These are phyloP conservation scores for Phytophthora europaea DNA, from an alignment of 352 stramenopile genomes.

Conservation along the genomic window DNA sequence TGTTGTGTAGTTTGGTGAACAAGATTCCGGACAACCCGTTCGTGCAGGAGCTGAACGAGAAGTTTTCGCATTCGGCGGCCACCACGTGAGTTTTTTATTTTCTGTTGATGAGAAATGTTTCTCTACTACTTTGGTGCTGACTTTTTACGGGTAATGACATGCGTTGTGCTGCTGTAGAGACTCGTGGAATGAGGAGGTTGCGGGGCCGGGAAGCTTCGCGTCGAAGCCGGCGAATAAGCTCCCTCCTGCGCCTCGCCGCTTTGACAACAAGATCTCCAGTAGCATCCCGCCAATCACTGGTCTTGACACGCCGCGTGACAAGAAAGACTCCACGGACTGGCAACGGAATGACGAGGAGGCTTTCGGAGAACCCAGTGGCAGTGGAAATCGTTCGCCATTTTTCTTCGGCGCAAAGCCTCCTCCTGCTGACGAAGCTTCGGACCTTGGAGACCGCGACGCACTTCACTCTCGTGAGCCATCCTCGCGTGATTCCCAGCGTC, in stretches of 20 bases:
- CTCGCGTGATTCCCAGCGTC: conserved; percentile 18
- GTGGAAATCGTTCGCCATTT: conserved; percentile 47
- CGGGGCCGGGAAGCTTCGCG: conserved; percentile 10
- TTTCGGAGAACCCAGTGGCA: conserved; percentile 36
- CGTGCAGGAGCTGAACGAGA: conserved; percentile 63
- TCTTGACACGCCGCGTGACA: conserved; percentile 27
- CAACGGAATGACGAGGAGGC: conserved; percentile 23
- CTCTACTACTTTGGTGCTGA: background rate
- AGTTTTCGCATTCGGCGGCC: conserved; percentile 51
- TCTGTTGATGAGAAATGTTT: background rate
- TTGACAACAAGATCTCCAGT: conserved; percentile 22
- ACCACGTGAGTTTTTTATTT: conserved; percentile 50
- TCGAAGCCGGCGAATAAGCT: conserved; percentile 23
- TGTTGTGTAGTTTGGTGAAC: conserved; percentile 43
- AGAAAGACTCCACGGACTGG: conserved; percentile 24
- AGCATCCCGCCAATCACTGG: conserved; percentile 41
- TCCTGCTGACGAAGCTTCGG: conserved; percentile 5
- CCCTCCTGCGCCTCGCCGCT: conserved; percentile 15
- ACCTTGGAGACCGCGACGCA: conserved; percentile 24
- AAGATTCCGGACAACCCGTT: conserved; percentile 62
- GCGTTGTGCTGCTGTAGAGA: conserved; percentile 39
- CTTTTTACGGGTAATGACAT: background rate
- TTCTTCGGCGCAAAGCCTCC: conserved; percentile 56
- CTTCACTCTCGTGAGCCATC: conserved; percentile 54
- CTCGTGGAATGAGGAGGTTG: conserved; percentile 52